Evolutionary conservation across 441 rosid genomes (phyloP), one percentile per base, ranked within the genome.

Genomic region (Gossypium lobatum): DNA sequence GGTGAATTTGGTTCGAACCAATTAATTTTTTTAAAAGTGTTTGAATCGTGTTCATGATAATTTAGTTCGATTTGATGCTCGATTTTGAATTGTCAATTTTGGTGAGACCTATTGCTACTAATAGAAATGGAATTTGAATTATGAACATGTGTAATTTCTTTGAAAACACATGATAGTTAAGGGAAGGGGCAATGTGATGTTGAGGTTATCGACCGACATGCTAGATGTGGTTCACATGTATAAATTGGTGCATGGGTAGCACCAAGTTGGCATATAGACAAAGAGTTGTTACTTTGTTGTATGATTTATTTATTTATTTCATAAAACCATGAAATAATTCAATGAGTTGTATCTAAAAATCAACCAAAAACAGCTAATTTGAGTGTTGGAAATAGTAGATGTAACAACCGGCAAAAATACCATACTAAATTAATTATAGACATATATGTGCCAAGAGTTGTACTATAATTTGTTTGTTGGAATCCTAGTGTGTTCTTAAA

Each of bases 171-270:
- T 42, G 10, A 7, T 9, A 42, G 2, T 9, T 42, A 45, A 10
- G 13, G 50, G 50, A 45, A 45, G 11, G n/a, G 10, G 2, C 14
- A 10, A 10, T 10, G 50, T 2, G 50, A 8, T 0, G 11, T 45
- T 14, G 50, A 11, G 4, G 2, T 54, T 45, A 45, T 45, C 50
- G 1, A 45, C 50, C 50, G 72, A 77, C 70, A 72, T 57, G 62
- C 23, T 37, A 34, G 77, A 61, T 14, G 50, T n/a, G 63, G 31
- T 58, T 25, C 79, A 75, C 79, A 58, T 78, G 84, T 26, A 4
- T 28, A 45, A 75, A 58, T 59, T 67, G 76, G 76, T 53, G 72
- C 58, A 13, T 17, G n/a, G 46, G 39, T 26, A 9, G 66, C 78
- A 55, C 63, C 57, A 7, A 72, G 8, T 20, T 46, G 20, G 3